These are phyloP conservation scores for Kodamaea arcana DNA, from an alignment of 1,139 yeast species.

Conservation along the genomic window DNA sequence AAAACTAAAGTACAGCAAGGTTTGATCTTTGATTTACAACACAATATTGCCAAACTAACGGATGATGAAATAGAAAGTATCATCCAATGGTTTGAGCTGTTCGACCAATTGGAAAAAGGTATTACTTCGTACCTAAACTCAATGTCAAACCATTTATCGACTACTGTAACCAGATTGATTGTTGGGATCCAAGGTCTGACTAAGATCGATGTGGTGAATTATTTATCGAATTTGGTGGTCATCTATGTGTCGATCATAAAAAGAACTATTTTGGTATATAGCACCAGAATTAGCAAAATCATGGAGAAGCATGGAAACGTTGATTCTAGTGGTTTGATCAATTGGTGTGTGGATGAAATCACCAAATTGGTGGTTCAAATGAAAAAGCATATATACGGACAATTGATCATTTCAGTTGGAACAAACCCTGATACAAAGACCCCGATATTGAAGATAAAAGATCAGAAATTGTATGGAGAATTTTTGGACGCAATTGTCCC, in stretches of 20 bases:
- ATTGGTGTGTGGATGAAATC: slow-evolving; percentile 73
- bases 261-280: slow-evolving; percentile 33
- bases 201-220: slow-evolving; percentile 42
- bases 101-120: slow-evolving; percentile 38
- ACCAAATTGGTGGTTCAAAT: slow-evolving; percentile 56
- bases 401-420: slow-evolving; percentile 37
- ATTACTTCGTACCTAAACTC: slow-evolving; percentile 35
- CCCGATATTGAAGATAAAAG: slow-evolving; percentile 27
- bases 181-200: slow-evolving; percentile 45
- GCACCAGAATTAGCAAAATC: slow-evolving; percentile 32
- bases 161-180: slow-evolving; percentile 34
- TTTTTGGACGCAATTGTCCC: slow-evolving; percentile 52
- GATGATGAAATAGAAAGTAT: slow-evolving; percentile 32
- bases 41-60: slow-evolving; percentile 30
- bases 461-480: slow-evolving; percentile 28
- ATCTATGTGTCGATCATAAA: slow-evolving; percentile 38
- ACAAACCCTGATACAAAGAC: slow-evolving; percentile 24
- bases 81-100: slow-evolving; percentile 33
- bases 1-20: slow-evolving; percentile 35
- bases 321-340: slow-evolving; percentile 43
- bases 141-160: slow-evolving; percentile 30
- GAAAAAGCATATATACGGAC: slow-evolving; percentile 65
- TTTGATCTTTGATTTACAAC: slow-evolving; percentile 35
- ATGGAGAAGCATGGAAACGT: slow-evolving; percentile 27
- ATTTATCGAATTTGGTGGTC: slow-evolving; percentile 41